Conservation (phyloP, 768 basidiomycete species). For the Rhizopogon salebrosus region DNA sequence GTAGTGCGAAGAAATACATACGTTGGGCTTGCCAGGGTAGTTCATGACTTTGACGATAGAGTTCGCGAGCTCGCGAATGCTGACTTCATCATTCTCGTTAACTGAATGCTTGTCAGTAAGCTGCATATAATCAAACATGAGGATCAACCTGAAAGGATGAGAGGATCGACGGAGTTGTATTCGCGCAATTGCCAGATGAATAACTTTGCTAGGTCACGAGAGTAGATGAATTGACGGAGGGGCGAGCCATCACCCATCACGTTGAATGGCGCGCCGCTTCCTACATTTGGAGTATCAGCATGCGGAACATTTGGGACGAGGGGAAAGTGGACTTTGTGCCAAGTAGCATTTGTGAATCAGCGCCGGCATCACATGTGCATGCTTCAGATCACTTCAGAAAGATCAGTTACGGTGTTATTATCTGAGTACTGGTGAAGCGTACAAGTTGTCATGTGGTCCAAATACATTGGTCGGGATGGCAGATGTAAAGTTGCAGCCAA, state of each 20-base stretch:
- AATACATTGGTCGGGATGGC: slow-evolving; percentile 99
- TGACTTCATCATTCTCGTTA: slow-evolving; percentile 90
- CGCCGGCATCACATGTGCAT: slow-evolving; percentile 92
- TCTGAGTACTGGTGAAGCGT: slow-evolving; percentile 12
- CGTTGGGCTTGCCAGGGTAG: slow-evolving; percentile 73
- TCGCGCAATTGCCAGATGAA: slow-evolving; percentile 92
- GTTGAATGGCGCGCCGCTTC: slow-evolving; percentile 74
- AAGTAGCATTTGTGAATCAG: slow-evolving; percentile 91
- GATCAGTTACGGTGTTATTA: slow-evolving; percentile 3
- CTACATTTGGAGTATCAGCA: slow-evolving; percentile 33
- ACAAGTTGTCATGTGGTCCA: slow-evolving; percentile 94
- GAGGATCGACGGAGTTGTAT: slow-evolving; percentile 88
- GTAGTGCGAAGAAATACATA: slow-evolving; percentile 24
- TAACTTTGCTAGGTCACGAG: slow-evolving; percentile 89
- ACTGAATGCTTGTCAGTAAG: slow-evolving; percentile 38
- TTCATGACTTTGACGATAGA: slow-evolving; percentile 83
- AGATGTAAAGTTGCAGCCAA: slow-evolving; percentile 90
- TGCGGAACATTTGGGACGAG: background rate
- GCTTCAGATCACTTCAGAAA: slow-evolving; percentile 69
- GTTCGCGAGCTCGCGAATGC: slow-evolving; percentile 86
- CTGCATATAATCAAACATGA: background rate
- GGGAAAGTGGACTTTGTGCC: slow-evolving; percentile 62
- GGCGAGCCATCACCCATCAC: slow-evolving; percentile 91
- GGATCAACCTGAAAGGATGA: slow-evolving; percentile 78
- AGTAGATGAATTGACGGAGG: slow-evolving; percentile 96